Base-by-base conservation (phyloP, 495 filamentous ascomycete genomes). In the Cenococcum geophilum region DNA sequence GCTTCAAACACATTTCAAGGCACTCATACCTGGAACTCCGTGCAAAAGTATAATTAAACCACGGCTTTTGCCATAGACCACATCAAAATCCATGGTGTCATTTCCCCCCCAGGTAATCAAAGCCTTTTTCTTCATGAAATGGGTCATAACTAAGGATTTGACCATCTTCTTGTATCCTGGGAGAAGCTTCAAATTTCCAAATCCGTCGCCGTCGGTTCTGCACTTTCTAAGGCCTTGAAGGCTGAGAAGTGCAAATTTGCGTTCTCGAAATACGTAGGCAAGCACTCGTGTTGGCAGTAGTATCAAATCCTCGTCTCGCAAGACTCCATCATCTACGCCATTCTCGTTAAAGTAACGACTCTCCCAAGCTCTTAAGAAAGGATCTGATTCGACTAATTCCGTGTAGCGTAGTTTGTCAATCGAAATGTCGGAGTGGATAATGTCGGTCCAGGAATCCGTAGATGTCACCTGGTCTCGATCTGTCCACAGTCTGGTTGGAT, bases 61-160 rank as follows among this genome's bases (percentile, higher is more conserved):
- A 32, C 49, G 48, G 2, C 59, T 51, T 25, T 66, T 66, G 10
- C 64, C 64, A 10, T 59, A 42, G n/a, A 66, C 64, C 18, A 66
- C 27, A 57, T 61, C 63, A 8, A 62, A 42, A 14, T 63, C 60
- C 1, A 27, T 37, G 1, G 37, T n/a, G 16, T 36, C 52, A 40
- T 47, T 35, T 1, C 36, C n/a, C 1, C 42, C 32, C 22, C 32
- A 49, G 12, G 22, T 27, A 6, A 11, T 18, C 4, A 20, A 23
- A 5, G 56, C 12, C 37, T 32, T 58, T n/a, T 40, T 34, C 36
- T 45, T 49, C 22, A 43, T 27, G 14, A 54, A 48, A 51, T 66
- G 64, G 0, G 54, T 59, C 23, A 52, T 22, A 12, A 66, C 64
- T 23, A 66, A 32, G 16, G 60, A 65, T 51, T 64, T 48, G 11